These are phyloP conservation scores for Trichoderma arundinaceum DNA, from an alignment of 2,329 filamentous ascomycete genomes.

Conservation along the genomic window DNA sequence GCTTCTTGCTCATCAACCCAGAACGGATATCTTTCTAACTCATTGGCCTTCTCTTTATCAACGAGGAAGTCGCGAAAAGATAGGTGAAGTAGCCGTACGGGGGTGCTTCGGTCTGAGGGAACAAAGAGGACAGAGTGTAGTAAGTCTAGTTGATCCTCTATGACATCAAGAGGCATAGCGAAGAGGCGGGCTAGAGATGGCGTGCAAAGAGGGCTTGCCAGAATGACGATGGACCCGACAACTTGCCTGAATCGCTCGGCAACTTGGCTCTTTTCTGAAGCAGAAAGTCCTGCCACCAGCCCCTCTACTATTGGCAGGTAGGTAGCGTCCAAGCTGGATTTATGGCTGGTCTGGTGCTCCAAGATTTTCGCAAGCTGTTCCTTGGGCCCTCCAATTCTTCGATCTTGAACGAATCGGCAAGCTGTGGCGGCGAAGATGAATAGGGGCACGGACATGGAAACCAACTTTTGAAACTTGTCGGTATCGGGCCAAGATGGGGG, in stretches of 20 bases:
- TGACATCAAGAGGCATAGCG: slow-evolving; percentile 25
- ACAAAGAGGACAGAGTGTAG: slow-evolving; percentile 47
- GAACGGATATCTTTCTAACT: background rate
- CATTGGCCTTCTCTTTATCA: background rate
- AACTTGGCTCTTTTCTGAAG: slow-evolving; percentile 9
- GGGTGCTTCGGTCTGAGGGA: slow-evolving; percentile 34
- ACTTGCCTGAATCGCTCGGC: slow-evolving; percentile 37
- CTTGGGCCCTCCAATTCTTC: slow-evolving; percentile 32
- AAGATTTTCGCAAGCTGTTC: slow-evolving; percentile 39
- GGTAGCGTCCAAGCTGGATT: slow-evolving; percentile 33
- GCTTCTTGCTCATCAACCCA: background rate
- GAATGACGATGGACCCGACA: background rate
- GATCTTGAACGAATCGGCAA: slow-evolving; percentile 41
- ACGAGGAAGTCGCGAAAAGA: slow-evolving; percentile 23
- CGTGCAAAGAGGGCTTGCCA: slow-evolving; percentile 19
- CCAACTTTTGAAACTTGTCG: slow-evolving; percentile 23
- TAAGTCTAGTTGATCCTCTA: slow-evolving; percentile 36
- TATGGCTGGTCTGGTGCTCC: slow-evolving; percentile 25
- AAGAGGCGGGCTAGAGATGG: slow-evolving; percentile 40
- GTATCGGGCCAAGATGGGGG: slow-evolving; percentile 28
- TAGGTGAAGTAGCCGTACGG: slow-evolving; percentile 37
- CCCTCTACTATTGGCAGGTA: slow-evolving; percentile 34
- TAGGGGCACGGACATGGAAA: slow-evolving; percentile 42
- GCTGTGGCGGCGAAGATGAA: slow-evolving; percentile 47
- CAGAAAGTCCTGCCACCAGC: slow-evolving; percentile 14